These are phyloP conservation scores for Nepenthes gracilis DNA, from an alignment of 148 eudicot species.

Conservation along the genomic window DNA sequence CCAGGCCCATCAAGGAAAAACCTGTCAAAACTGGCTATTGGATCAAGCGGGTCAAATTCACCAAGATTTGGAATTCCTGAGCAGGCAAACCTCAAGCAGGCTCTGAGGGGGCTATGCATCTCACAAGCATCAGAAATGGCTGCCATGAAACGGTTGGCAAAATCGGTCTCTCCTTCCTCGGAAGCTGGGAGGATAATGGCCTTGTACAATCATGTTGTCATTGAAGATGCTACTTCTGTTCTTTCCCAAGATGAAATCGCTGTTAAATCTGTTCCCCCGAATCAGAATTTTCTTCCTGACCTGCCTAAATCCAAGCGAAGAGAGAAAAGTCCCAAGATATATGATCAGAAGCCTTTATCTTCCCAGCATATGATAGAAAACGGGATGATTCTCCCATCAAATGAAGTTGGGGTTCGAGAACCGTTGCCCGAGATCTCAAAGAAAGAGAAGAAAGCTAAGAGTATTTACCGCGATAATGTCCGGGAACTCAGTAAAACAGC, in stretches of 20 bases:
- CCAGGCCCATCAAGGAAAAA: slow-evolving; percentile 30
- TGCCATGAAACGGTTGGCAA: slow-evolving; percentile 52
- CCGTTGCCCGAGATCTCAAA: slow-evolving; percentile 11
- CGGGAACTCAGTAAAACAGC: slow-evolving; percentile 14
- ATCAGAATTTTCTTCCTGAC: background rate
- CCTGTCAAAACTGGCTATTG: slow-evolving; percentile 52
- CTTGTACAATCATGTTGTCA: slow-evolving; percentile 39
- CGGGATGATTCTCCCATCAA: slow-evolving; percentile 7
- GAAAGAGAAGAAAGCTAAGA: slow-evolving; percentile 4
- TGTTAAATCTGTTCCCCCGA: background rate
- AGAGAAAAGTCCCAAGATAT: background rate
- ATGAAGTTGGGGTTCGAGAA: slow-evolving; percentile 13
- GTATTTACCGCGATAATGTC: slow-evolving; percentile 7
- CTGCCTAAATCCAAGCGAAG: background rate
- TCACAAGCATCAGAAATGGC: slow-evolving; percentile 97
- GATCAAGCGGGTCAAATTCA: slow-evolving; percentile 33
- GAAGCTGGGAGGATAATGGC: slow-evolving; percentile 49
- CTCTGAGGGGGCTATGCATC: slow-evolving; percentile 81
- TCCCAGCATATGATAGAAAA: slow-evolving; percentile 1
- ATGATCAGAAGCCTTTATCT: background rate
- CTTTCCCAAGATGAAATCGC: slow-evolving; percentile 16
- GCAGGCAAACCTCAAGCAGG: slow-evolving; percentile 74
- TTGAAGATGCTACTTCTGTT: slow-evolving; percentile 34
- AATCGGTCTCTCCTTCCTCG: slow-evolving; percentile 39
- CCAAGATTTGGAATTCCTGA: slow-evolving; percentile 66